Base-by-base conservation (phyloP, 2,329 filamentous ascomycete genomes). In the Ilyonectria mors-panacis region DNA sequence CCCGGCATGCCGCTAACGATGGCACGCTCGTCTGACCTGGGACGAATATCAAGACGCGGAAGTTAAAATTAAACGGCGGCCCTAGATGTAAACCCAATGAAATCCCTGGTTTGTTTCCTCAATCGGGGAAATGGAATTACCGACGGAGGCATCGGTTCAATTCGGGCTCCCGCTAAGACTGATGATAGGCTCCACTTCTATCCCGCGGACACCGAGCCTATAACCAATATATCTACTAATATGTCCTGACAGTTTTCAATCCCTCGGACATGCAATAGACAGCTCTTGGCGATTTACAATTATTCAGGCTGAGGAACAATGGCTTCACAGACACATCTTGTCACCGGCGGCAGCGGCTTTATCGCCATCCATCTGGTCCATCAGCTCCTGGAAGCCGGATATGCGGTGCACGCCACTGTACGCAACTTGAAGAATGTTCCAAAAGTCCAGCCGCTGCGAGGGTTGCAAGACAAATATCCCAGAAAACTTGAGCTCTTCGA, bases 341-440 rank as follows among this genome's bases (percentile, higher is more conserved):
- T 44, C 42, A 44, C 42, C 42, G 42, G 42, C n/a, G 42, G 42
- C 17, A 44, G 42, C 42, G 42, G 42, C 42, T 44, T 44, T 19
- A 44, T 44, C 42, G 42, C 42, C 42, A 44, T 44, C n/a, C 42
- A 44, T 44, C 42, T 44, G 5, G 42, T 44, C 42, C 42, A 44
- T 44, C 42, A 44, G 17, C 42, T 44, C 42, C 42, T 44, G 9
- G 2, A 44, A 10, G 42, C 42, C 7, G 42, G 42, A 44, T 44
- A 44, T 44, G n/a, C 42, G 42, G 42, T 44, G 6, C 42, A 17
- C 1, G 21, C 42, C n/a, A 44, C 42, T 44, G 42, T 44, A 21
- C 42, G 42, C 42, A 44, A 17, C 42, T 44, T 44, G 42, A 44
- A 44, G 15, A 44, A 44, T 44, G 42, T 21, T 17, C 6, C 42